phyloP scores from a whole-genome alignment of 2,329 filamentous ascomycete genomes.

The Xylariaceae sp. region DNA sequence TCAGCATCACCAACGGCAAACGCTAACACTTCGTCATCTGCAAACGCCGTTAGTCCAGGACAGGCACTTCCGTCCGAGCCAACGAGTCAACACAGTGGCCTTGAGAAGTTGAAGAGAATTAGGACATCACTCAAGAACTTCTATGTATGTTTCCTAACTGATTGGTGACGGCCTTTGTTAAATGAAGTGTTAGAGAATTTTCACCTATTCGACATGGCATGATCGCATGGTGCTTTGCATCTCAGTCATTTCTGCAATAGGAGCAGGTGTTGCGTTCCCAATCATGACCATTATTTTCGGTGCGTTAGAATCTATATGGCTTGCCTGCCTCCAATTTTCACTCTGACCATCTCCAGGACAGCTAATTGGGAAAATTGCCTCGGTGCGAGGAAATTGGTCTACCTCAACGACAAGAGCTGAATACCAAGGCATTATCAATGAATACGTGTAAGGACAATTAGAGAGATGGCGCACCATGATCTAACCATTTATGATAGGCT shows the following conservation, averaged over 20 bases:
- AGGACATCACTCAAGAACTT: slow-evolving; percentile 21
- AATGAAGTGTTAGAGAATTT: slow-evolving; percentile 25
- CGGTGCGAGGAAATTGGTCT: slow-evolving; percentile 17
- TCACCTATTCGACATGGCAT: slow-evolving; percentile 28
- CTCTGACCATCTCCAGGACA: slow-evolving; percentile 31
- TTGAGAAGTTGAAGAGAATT: slow-evolving; percentile 16
- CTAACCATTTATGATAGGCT: slow-evolving; percentile 41
- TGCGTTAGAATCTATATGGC: slow-evolving; percentile 17
- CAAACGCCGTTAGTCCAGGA: slow-evolving; percentile 7
- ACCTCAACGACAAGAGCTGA: slow-evolving; percentile 20
- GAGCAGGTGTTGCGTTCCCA: slow-evolving; percentile 30
- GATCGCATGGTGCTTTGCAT: slow-evolving; percentile 25
- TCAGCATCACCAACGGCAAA: slow-evolving; percentile 18
- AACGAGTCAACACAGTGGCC: slow-evolving; percentile 13
- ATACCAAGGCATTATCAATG: slow-evolving; percentile 38
- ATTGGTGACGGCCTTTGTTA: not conserved
- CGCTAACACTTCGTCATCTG: slow-evolving; percentile 14
- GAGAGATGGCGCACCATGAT: not conserved
- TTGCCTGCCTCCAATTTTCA: slow-evolving; percentile 1
- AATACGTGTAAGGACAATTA: slow-evolving; percentile 40
- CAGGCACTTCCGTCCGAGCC: slow-evolving; percentile 8
- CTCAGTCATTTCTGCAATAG: slow-evolving; percentile 26
- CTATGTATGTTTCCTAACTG: slow-evolving; percentile 21
- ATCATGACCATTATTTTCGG: slow-evolving; percentile 58
- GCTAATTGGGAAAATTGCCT: slow-evolving; percentile 48